Evolutionary conservation across 2,329 filamentous ascomycete genomes (phyloP).

Genomic region (Talaromyces sp.): DNA sequence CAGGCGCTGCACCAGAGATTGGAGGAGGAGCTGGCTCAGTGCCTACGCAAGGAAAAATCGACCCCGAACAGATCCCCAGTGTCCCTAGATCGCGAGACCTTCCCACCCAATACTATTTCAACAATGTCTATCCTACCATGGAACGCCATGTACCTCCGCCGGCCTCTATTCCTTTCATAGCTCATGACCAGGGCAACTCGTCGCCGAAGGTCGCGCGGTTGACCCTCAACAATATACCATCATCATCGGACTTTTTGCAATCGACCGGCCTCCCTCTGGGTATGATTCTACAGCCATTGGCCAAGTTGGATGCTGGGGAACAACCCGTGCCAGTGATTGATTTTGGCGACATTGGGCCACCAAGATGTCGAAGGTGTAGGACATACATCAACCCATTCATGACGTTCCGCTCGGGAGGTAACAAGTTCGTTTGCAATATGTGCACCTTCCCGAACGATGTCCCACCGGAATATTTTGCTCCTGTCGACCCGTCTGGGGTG

Average conservation of each 20-base stretch:
- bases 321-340: slow-evolving; percentile 85
- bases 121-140: slow-evolving; percentile 89
- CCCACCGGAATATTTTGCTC: slow-evolving; percentile 84
- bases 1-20: slow-evolving; percentile 25
- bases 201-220: slow-evolving; percentile 91
- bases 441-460: slow-evolving; percentile 98
- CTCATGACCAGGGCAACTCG: slow-evolving; percentile 94
- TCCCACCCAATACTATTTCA: slow-evolving; percentile 78
- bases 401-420: slow-evolving; percentile 90
- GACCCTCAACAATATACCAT: slow-evolving; percentile 89
- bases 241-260: slow-evolving; percentile 72
- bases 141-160: slow-evolving; percentile 90
- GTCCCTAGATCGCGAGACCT: slow-evolving; percentile 80
- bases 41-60: slow-evolving; percentile 70
- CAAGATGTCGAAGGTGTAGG: slow-evolving; percentile 85
- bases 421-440: slow-evolving; percentile 97
- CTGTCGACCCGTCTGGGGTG: slow-evolving; percentile 79
- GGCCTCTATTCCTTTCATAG: slow-evolving; percentile 81
- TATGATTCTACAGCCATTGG: slow-evolving; percentile 82
- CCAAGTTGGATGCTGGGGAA: slow-evolving; percentile 78
- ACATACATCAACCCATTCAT: slow-evolving; percentile 99
- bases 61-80: slow-evolving; percentile 89
- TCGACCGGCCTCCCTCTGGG: slow-evolving; percentile 83
- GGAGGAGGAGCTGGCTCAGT: slow-evolving; percentile 53
- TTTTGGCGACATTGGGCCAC: slow-evolving; percentile 87